Base-by-base conservation (phyloP, 805 yeast genomes). In the Myxozyma vanderwaltii region DNA sequence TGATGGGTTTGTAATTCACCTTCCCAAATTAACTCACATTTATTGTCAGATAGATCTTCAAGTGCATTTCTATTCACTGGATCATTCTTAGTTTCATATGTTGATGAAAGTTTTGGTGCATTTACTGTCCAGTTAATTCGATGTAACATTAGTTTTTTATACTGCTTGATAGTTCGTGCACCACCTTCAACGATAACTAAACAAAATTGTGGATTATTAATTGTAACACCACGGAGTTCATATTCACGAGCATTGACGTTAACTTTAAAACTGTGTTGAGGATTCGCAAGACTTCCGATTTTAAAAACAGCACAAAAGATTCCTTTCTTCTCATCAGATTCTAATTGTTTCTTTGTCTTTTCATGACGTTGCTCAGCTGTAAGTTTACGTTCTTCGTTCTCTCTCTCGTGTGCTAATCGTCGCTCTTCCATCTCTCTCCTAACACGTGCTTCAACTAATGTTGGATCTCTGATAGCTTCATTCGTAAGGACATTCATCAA, bases 381-480 rank as follows among this genome's bases (percentile, higher is more conserved):
- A 27, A 86, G 73, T 67, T 81, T 85, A 36, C 98, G 77, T 6
- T 73, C 82, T 51, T 79, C 78, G 71, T 94, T 94, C 17, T 71
- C 78, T 41, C 72, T 72, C 61, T 81, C 77, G 73, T 94, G 99
- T 40, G 74, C 72, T 13, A 73, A 63, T 35, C 74, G 76, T 31
- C 99, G 77, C 45, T 82, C 81, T 40, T 80, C 84, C 3, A 90
- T 86, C 61, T 91, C 94, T 24, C 76, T 72, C 45, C 81, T 77
- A 0, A 94, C 97, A 51, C 79, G 73, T 71, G 78, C 77, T 69
- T 92, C 99, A 65, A 91, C 86, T 2, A 83, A 83, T 0, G 98
- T 92, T 0, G 99, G 98, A 70, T 94, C 96, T 59, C 81, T 78
- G 49, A 91, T 86, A 5, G 94, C 89, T 58, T 89, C 95, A 66